Evolutionary conservation across 179 eudicot genomes (phyloP).

Genomic region (Patellifolia procumbens): DNA sequence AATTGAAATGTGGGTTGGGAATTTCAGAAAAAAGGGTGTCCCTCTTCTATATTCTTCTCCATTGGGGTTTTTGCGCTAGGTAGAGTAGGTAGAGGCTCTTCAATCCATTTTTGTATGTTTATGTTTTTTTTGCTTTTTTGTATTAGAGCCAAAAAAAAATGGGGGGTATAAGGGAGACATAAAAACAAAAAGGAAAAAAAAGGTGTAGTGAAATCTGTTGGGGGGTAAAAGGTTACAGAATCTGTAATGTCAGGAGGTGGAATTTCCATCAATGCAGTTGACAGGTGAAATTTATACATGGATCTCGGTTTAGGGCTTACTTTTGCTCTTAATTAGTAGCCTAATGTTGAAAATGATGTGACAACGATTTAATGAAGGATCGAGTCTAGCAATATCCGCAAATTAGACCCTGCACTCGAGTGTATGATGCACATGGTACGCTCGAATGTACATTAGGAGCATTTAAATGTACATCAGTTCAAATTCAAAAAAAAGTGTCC

Average conservation of each 20-base stretch:
- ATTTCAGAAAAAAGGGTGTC: not conserved
- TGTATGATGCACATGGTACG: no score
- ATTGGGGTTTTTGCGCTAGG: slow-evolving; percentile 43
- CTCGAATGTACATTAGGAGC: no score
- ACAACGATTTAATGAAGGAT: no score
- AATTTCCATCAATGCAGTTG: slow-evolving; percentile 31
- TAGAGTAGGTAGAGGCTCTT: slow-evolving; percentile 40
- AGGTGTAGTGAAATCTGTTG: slow-evolving; percentile 31
- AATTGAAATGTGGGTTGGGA: slow-evolving; percentile 18
- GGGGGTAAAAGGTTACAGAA: slow-evolving; percentile 33
- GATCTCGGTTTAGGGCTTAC: no score
- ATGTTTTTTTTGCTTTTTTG: not conserved
- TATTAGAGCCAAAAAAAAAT: slow-evolving; percentile 26
- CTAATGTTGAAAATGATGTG: no score
- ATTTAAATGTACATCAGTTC: no score
- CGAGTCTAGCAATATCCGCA: no score
- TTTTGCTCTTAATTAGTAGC: not conserved
- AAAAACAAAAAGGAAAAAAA: slow-evolving; percentile 13
- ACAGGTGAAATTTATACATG: slow-evolving; percentile 38
- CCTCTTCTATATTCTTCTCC: slow-evolving; percentile 14
- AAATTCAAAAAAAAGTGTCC: no score
- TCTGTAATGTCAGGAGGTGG: slow-evolving; percentile 33
- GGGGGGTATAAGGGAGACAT: slow-evolving; percentile 15
- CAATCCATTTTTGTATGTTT: slow-evolving; percentile 35
- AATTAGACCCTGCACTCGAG: no score